Conservation (phyloP, 1,284 basidiomycete species). For the Tylopilus sp. region DNA sequence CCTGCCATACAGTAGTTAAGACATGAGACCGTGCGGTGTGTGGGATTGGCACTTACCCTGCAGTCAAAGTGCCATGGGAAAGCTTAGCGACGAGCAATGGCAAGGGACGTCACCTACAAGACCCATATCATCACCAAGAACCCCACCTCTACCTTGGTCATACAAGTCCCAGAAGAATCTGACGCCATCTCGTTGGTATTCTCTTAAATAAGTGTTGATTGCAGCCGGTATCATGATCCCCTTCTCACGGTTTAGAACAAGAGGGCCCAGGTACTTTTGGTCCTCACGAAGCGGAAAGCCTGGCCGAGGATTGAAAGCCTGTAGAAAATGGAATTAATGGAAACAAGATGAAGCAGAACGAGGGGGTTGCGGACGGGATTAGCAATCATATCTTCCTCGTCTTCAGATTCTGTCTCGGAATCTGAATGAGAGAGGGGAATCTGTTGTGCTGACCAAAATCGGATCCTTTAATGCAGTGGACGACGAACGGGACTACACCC, state of each 20-base stretch:
- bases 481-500: background rate
- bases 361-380: constrained; percentile 29
- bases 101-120: constrained; percentile 59
- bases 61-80: constrained; percentile 3
- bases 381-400: constrained; percentile 50
- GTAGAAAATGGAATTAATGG: constrained; percentile 9
- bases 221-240: constrained; percentile 71
- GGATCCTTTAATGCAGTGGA: background rate
- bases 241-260: constrained; percentile 59
- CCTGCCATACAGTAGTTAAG: constrained; percentile 49
- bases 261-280: constrained; percentile 54
- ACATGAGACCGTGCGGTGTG: background rate
- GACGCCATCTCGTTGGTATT: constrained; percentile 88
- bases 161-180: constrained; percentile 81
- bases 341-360: background rate
- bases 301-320: constrained; percentile 61
- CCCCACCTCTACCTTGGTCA: constrained; percentile 69
- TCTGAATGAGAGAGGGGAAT: constrained; percentile 30
- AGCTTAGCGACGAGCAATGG: constrained; percentile 9
- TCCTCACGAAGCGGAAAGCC: constrained; percentile 60
- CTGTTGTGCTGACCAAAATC: constrained; percentile 6
- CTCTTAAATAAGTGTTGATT: constrained; percentile 84
- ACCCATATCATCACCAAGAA: constrained; percentile 94
- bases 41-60: constrained; percentile 33
- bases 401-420: constrained; percentile 59